Conservation (phyloP, 805 yeast genomes). For the Spencermartinsiella europaea region DNA sequence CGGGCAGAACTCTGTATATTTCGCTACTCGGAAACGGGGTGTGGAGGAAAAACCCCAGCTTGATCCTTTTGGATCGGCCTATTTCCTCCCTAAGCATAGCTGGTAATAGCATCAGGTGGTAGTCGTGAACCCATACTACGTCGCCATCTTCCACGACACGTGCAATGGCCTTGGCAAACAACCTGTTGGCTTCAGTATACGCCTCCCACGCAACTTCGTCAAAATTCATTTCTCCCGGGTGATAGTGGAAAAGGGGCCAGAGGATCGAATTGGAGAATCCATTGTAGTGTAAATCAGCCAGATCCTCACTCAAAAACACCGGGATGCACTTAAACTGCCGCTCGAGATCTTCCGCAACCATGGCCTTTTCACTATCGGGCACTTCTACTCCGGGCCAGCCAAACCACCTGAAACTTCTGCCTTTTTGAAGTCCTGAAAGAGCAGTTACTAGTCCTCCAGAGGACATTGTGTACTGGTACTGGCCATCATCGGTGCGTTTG, state of each 20-base stretch:
- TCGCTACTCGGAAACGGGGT: constrained; percentile 98
- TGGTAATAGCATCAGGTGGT: constrained; percentile 93
- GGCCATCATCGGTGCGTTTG: constrained; percentile 53
- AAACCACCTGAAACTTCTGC: constrained; percentile 87
- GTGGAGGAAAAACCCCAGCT: constrained; percentile 89
- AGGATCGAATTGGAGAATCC: constrained; percentile 91
- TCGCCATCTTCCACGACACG: constrained; percentile 72
- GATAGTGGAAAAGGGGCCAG: constrained; percentile 98
- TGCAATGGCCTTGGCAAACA: constrained; percentile 72
- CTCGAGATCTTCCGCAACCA: constrained; percentile 64
- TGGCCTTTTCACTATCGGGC: constrained; percentile 65
- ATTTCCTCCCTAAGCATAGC: constrained; percentile 71
- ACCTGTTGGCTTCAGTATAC: constrained; percentile 83
- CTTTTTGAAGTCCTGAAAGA: constrained; percentile 79
- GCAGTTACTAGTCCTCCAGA: constrained; percentile 98
- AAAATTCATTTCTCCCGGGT: constrained; percentile 98
- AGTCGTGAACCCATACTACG: constrained; percentile 96
- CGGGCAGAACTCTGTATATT: constrained; percentile 92
- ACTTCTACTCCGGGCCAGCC: constrained; percentile 95
- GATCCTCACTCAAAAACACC: constrained; percentile 75
- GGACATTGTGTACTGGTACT: constrained; percentile 83
- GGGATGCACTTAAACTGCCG: constrained; percentile 86
- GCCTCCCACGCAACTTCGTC: constrained; percentile 99
- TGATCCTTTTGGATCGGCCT: constrained; percentile 42
- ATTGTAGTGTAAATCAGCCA: constrained; percentile 94